Base-by-base conservation (phyloP, 805 yeast species). In the Ogataea paradorogensis region DNA sequence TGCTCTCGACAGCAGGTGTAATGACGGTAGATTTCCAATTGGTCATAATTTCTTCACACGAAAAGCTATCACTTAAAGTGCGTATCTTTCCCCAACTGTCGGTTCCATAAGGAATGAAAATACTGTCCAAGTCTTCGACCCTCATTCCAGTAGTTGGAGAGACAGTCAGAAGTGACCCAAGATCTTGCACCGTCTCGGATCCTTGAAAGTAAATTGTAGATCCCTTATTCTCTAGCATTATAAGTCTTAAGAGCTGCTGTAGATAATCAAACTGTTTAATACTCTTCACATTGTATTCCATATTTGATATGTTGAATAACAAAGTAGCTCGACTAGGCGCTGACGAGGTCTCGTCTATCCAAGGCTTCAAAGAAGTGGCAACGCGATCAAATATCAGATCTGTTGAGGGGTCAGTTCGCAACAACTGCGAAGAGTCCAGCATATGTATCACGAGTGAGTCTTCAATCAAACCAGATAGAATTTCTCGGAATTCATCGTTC, bases 21-120 rank as follows among this genome's bases (percentile, higher is more conserved):
- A 14, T 13, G 10, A 16, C 15, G 20, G 31, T 5, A 15, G n/a
- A 18, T n/a, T 59, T 21, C 50, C 50, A 47, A 10, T 14, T 23
- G 8, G 35, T 24, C 2, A 35, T 20, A 11, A 16, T 29, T 5
- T 38, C 33, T n/a, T 50, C 51, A 13, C 61, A 56, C n/a, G 64
- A 58, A 14, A 67, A 59, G 0, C 37, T 30, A 4, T 64, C 72
- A 37, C 61, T 55, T 15, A 71, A 35, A 0, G 69, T 59, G 25
- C 61, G 51, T 20, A 82, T 78, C 48, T 77, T 72, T 15, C 66
- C 66, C 66, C 71, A 64, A 3, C 80, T 59, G 46, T 82, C 88
- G 62, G 71, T 63, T 0, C 74, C 78, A 6, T 43, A 40, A 0
- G 82, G 81, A 2, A 80, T 65, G 15, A 58, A 29, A 11, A 61